These are phyloP conservation scores for Monosporozyma servazzii DNA, from an alignment of 805 yeast species.

Conservation along the genomic window DNA sequence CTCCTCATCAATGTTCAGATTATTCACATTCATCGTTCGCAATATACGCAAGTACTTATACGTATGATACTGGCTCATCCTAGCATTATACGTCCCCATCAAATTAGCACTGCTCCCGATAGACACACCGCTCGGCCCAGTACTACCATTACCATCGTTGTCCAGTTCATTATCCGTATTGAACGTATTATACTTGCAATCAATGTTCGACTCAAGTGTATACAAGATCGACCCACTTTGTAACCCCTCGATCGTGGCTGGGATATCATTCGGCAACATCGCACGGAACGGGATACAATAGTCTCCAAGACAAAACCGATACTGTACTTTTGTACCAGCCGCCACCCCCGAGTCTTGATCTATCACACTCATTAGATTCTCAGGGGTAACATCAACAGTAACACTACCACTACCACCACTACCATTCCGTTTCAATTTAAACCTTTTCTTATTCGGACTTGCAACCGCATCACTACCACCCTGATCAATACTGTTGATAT, in stretches of 20 bases:
- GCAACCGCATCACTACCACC: neutral
- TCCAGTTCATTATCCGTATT: neutral
- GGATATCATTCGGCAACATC: slow-evolving; percentile 70
- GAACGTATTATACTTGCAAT: slow-evolving; percentile 32
- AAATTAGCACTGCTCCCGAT: neutral
- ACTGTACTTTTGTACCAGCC: slow-evolving; percentile 2
- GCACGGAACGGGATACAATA: slow-evolving; percentile 82
- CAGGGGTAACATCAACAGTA: neutral
- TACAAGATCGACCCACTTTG: slow-evolving; percentile 70
- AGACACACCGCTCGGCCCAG: neutral
- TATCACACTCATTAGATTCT: neutral
- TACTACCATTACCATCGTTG: neutral
- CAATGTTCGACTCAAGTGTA: slow-evolving; percentile 66
- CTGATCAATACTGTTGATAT: neutral
- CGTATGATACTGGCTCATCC: neutral
- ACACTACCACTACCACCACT: neutral
- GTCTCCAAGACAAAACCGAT: slow-evolving; percentile 55
- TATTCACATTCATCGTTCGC: slow-evolving; percentile 73
- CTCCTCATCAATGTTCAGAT: slow-evolving; percentile 55
- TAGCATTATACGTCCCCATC: neutral
- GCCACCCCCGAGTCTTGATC: neutral
- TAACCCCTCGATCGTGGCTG: slow-evolving; percentile 84
- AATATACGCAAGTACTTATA: slow-evolving; percentile 64
- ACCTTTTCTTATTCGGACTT: neutral
- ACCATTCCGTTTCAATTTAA: neutral